Conservation (phyloP, 2,329 filamentous ascomycete species). For the Rhinocladiella similis region DNA sequence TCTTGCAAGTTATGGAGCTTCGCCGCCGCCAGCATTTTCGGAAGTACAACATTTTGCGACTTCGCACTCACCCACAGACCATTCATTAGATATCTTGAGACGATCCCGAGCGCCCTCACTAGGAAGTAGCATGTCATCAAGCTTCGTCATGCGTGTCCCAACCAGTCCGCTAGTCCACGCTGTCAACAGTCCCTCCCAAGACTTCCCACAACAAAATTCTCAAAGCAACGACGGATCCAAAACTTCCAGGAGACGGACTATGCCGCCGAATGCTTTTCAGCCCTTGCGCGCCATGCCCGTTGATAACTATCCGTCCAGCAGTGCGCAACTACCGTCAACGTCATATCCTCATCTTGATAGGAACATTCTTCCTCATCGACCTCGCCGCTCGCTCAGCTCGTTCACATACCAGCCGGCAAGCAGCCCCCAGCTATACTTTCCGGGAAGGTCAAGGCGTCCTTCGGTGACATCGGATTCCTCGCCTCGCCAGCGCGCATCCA, state of each 20-base stretch:
- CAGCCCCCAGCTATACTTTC: conserved; percentile 53
- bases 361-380: conserved; percentile 56
- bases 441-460: conserved; percentile 59
- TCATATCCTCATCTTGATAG: conserved; percentile 58
- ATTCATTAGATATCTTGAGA: conserved; percentile 6
- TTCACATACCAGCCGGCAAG: conserved; percentile 49
- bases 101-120: conserved; percentile 57
- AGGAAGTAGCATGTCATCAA: conserved; percentile 72
- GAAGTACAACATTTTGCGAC: conserved; percentile 32
- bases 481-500: conserved; percentile 82
- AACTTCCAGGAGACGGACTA: conserved; percentile 66
- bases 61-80: not conserved
- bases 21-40: conserved; percentile 10
- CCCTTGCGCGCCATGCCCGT: conserved; percentile 46
- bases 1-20: not conserved
- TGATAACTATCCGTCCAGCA: conserved; percentile 36
- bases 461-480: conserved; percentile 75
- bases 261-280: conserved; percentile 63
- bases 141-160: conserved; percentile 81
- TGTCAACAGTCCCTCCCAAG: conserved; percentile 76
- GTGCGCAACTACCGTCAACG: conserved; percentile 40
- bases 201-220: conserved; percentile 58
- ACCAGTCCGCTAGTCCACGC: conserved; percentile 92
- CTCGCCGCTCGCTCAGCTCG: conserved; percentile 71
- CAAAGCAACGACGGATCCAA: not conserved